Evolutionary conservation across 2,329 filamentous ascomycete species (phyloP).

Genomic region (Fusarium poae): DNA sequence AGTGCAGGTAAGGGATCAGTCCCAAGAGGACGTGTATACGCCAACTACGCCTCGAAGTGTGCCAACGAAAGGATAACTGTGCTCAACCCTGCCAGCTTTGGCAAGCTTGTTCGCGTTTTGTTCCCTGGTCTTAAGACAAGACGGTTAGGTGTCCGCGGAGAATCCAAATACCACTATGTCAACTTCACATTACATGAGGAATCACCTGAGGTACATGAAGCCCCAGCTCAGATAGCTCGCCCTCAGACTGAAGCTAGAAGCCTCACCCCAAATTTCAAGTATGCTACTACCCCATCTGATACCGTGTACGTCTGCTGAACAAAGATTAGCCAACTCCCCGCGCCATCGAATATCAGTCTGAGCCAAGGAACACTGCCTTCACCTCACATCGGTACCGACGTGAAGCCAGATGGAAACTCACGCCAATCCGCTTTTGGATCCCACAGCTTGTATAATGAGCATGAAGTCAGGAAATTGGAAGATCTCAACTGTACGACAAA

Average conservation of each 20-base stretch:
- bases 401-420: constrained; percentile 23
- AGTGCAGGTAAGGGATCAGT: constrained; percentile 85
- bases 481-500: constrained; percentile 71
- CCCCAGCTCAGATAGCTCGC: constrained; percentile 60
- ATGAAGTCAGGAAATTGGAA: constrained; percentile 68
- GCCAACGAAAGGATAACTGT: constrained; percentile 94
- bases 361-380: constrained; percentile 48
- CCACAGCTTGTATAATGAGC: constrained; percentile 71
- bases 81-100: constrained; percentile 96
- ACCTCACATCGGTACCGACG: constrained; percentile 47
- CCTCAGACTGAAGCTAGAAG: constrained; percentile 63
- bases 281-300: constrained; percentile 44
- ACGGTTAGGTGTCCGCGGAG: constrained; percentile 89
- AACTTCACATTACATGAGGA: constrained; percentile 74
- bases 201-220: constrained; percentile 62
- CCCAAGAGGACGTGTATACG: constrained; percentile 91
- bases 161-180: constrained; percentile 98
- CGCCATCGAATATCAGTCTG: constrained; percentile 50
- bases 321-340: constrained; percentile 51
- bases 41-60: constrained; percentile 93
- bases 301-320: constrained; percentile 39
- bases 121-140: constrained; percentile 96
- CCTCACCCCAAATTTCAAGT: constrained; percentile 66
- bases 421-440: constrained; percentile 42
- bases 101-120: constrained; percentile 94